phyloP scores from a whole-genome alignment of 1,284 basidiomycete genomes.

The Ceratobasidium sp. region DNA sequence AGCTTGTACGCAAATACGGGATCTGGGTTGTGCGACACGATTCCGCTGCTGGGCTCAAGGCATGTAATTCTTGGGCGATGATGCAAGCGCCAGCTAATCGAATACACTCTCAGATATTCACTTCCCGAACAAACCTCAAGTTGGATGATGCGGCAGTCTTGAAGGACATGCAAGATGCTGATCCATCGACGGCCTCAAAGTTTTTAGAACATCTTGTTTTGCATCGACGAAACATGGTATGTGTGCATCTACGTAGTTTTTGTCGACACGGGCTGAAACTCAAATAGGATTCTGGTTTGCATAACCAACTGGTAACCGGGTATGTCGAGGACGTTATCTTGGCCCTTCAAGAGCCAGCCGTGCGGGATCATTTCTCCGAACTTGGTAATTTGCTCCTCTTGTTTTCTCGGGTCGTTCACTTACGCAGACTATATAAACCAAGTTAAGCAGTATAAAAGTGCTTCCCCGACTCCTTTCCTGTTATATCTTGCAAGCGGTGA shows the following conservation, averaged over 20 bases:
- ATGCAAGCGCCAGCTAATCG: not conserved
- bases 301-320: slow-evolving; percentile 63
- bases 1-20: slow-evolving; percentile 73
- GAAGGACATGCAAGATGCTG: slow-evolving; percentile 48
- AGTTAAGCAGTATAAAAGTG: slow-evolving; percentile 48
- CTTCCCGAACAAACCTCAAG: slow-evolving; percentile 54
- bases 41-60: slow-evolving; percentile 74
- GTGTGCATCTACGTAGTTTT: slow-evolving; percentile 41
- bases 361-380: slow-evolving; percentile 1
- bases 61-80: slow-evolving; percentile 49
- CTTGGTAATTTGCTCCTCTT: not conserved
- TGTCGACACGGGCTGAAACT: slow-evolving; percentile 21
- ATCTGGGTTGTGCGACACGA: slow-evolving; percentile 80
- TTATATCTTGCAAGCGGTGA: slow-evolving; percentile 66
- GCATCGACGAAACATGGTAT: slow-evolving; percentile 66
- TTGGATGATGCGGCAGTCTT: slow-evolving; percentile 63
- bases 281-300: slow-evolving; percentile 62
- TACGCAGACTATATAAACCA: not conserved
- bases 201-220: slow-evolving; percentile 85
- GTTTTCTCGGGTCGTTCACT: slow-evolving; percentile 2
- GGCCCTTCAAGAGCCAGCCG: slow-evolving; percentile 48
- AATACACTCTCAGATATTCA: slow-evolving; percentile 59
- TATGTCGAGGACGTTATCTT: slow-evolving; percentile 65
- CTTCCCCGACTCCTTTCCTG: slow-evolving; percentile 55
- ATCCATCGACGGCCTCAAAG: slow-evolving; percentile 62